A percentile compares a stretch with the other conserved stretches of the same genome.
These are phyloP conservation scores for Fusarium coffeatum DNA, from an alignment of 2,329 filamentous ascomycete genomes.

Conservation along the genomic window DNA sequence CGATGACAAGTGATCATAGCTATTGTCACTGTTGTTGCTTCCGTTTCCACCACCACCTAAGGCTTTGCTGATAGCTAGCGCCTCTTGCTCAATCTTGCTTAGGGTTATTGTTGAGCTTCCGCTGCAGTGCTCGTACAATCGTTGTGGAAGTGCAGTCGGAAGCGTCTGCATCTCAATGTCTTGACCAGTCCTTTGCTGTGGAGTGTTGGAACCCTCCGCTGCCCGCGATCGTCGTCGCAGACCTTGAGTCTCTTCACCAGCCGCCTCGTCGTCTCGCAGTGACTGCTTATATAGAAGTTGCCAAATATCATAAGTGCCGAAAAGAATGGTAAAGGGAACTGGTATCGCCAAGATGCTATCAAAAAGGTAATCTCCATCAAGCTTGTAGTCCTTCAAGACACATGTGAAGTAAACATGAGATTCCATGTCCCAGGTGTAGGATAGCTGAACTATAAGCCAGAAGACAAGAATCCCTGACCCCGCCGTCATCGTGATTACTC, in stretches of 20 bases:
- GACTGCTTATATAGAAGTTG: not conserved
- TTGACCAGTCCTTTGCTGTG: not conserved
- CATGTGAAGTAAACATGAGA: conserved; percentile 1
- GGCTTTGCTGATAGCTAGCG: not conserved
- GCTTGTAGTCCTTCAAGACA: not conserved
- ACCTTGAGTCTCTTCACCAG: not conserved
- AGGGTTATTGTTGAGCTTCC: not conserved
- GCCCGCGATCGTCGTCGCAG: not conserved
- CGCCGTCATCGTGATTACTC: not conserved
- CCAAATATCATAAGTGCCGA: not conserved
- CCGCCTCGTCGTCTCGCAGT: not conserved
- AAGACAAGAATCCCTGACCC: not conserved
- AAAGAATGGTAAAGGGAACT: not conserved
- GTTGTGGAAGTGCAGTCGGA: not conserved
- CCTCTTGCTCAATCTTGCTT: not conserved
- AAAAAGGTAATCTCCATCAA: accelerated
- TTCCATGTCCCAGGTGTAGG: not conserved
- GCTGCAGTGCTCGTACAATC: not conserved
- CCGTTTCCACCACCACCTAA: not conserved
- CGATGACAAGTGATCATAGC: no score
- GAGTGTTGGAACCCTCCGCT: accelerated
- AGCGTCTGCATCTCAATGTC: not conserved
- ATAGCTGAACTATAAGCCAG: not conserved
- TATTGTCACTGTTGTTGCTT: not conserved
- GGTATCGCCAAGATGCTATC: accelerated